Evolutionary conservation across 2,329 filamentous ascomycete species (phyloP), one percentile per base, ranked within the genome.

Genomic region (Byssothecium circinans): DNA sequence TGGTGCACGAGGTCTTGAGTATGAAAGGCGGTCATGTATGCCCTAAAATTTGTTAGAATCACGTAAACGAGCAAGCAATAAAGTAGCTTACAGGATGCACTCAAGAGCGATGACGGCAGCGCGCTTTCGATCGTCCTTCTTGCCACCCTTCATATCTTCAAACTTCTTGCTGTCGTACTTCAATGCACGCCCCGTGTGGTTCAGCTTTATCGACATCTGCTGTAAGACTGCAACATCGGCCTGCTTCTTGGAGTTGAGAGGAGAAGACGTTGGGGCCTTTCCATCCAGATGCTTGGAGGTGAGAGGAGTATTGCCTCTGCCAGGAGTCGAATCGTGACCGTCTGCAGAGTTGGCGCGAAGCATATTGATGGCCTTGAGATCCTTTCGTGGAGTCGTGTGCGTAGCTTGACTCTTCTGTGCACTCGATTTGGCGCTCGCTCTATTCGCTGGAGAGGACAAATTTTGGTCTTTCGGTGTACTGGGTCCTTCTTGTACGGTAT

Each of bases 101-200:
- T 78, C 76, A n/a, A 78, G 41, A 23, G 69, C 65, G 38, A 69
- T 73, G 27, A 75, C 65, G 4, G 75, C 75, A 3, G 62, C 67
- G 7, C 62, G 64, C 53, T 72, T 70, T 35, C 63, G 57, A 20
- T 73, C 69, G 17, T 64, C 57, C 30, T 69, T 64, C 27, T 62
- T 58, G 10, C 53, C 57, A 38, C 55, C 52, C 17, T 58, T 58
- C 7, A 62, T 58, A 1, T 37, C 54, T 33, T 67, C 58, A 42
- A 74, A 65, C 43, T 69, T 71, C 33, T 70, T 65, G 2, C 70
- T 68, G 40, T 74, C 69, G 43, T 77, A 74, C 60, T 78, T 78
- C n/a, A 78, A 61, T 1, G 72, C 66, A 7, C 73, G 70, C 8
- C 75, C 75, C 43, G 75, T 65, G 3, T 58, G 62, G 30, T 75